A percentile compares a stretch with the other conserved stretches of the same genome.
These are phyloP conservation scores for Naematelia encephala DNA, from an alignment of 768 basidiomycete species.

Conservation along the genomic window DNA sequence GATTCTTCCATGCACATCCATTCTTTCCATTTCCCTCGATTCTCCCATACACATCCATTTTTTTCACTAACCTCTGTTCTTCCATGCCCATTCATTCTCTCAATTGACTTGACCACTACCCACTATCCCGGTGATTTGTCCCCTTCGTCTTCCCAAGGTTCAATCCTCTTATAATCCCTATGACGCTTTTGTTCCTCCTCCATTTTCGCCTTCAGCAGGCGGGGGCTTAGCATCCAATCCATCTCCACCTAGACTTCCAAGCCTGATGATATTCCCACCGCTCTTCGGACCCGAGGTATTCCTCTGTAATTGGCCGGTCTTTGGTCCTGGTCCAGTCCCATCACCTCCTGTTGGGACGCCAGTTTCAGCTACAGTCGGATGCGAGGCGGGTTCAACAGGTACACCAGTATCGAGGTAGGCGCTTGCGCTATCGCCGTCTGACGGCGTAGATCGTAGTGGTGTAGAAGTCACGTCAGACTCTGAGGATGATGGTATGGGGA, in stretches of 20 bases:
- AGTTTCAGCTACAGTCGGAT: constrained; percentile 34
- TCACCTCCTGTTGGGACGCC: constrained; percentile 19
- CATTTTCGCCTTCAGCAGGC: neutral
- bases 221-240: constrained; percentile 36
- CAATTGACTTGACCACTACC: too few relatives aligned
- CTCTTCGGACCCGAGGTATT: constrained; percentile 16
- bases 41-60: too few relatives aligned
- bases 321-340: constrained; percentile 28
- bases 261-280: constrained; percentile 27
- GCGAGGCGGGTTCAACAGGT: constrained; percentile 12
- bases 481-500: neutral
- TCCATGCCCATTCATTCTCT: too few relatives aligned
- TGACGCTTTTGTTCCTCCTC: too few relatives aligned
- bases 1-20: too few relatives aligned
- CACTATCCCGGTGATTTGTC: too few relatives aligned
- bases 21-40: too few relatives aligned
- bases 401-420: constrained; percentile 33
- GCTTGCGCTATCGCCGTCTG: constrained; percentile 6
- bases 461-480: neutral
- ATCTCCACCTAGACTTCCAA: constrained; percentile 44
- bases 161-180: too few relatives aligned
- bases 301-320: constrained; percentile 35
- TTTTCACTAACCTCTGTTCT: too few relatives aligned
- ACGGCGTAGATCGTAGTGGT: constrained; percentile 19
- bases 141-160: too few relatives aligned